Evolutionary conservation across 345 rosid genomes (phyloP).

Genomic region (Schrenkiella parvula): DNA sequence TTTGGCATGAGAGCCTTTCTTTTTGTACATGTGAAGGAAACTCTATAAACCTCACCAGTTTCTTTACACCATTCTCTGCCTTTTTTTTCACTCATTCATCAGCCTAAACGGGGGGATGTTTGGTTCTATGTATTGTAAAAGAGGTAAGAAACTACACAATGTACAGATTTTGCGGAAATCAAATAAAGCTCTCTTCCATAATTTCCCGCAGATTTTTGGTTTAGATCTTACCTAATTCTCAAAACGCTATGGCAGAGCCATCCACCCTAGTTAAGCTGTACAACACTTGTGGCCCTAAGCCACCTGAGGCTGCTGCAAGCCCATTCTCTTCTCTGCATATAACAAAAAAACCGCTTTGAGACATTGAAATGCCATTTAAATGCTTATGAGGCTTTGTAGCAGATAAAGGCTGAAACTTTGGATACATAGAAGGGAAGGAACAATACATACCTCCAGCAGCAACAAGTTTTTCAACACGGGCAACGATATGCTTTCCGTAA

Average conservation of each 20-base stretch:
- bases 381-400: neutral
- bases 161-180: conserved; percentile 45
- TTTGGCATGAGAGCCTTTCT: conserved; percentile 27
- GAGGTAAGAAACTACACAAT: conserved; percentile 57
- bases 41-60: conserved; percentile 36
- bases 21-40: conserved; percentile 44
- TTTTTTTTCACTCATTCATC: conserved; percentile 31
- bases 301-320: conserved; percentile 19
- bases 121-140: conserved; percentile 38
- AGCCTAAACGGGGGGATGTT: conserved; percentile 33
- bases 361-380: neutral
- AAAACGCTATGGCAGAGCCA: conserved; percentile 38
- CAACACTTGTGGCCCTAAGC: conserved; percentile 20
- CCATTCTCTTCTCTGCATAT: conserved; percentile 29
- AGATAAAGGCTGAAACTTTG: neutral
- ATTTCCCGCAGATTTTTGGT: conserved; percentile 34
- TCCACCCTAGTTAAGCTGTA: conserved; percentile 32
- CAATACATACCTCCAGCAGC: conserved; percentile 76
- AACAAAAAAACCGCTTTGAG: neutral
- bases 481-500: conserved; percentile 94
- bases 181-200: conserved; percentile 31
- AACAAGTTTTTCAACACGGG: conserved; percentile 95
- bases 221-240: conserved; percentile 37
- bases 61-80: conserved; percentile 45
- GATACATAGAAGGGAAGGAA: neutral